Percentiles rank a stretch among this genome's conserved stretches.
Evolutionary conservation across 345 rosid genomes (phyloP).

Genomic region (Populus ilicifolia): DNA sequence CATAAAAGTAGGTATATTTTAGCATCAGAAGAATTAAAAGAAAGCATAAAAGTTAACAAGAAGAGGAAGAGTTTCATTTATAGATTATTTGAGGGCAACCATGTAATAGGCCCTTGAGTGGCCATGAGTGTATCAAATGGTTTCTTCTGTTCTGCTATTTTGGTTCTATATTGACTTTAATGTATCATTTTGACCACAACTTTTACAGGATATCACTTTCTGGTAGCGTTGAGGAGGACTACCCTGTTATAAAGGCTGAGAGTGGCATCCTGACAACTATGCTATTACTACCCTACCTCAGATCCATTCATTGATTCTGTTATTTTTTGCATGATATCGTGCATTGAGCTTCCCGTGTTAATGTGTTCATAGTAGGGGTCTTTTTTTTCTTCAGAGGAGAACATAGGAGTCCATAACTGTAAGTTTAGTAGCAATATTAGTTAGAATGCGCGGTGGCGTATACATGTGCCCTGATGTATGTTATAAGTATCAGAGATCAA

Average conservation of each 20-base stretch:
- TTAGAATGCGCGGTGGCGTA: background rate
- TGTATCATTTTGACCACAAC: background rate
- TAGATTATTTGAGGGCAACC: background rate
- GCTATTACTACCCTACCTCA: background rate
- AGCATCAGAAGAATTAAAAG: too few species aligned
- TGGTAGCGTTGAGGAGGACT: slow-evolving; percentile 16
- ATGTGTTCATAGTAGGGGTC: slow-evolving; percentile 1
- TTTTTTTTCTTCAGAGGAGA: background rate
- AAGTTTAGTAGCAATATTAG: background rate
- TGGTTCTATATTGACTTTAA: background rate
- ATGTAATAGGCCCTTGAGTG: background rate
- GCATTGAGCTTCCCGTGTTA: slow-evolving; percentile 12
- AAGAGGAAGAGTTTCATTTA: background rate
- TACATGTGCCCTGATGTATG: background rate
- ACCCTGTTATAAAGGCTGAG: background rate
- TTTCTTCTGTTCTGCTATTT: background rate
- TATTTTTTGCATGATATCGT: slow-evolving; percentile 9
- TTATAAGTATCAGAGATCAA: background rate
- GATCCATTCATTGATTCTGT: slow-evolving; percentile 17
- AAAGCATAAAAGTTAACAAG: background rate
- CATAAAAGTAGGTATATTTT: too few species aligned
- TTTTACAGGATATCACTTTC: slow-evolving; percentile 18
- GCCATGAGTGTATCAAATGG: background rate
- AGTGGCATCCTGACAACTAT: slow-evolving; percentile 1
- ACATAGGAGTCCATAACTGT: background rate